phyloP scores from a whole-genome alignment of 1,284 basidiomycete genomes.

The Pisolithus thermaeus region DNA sequence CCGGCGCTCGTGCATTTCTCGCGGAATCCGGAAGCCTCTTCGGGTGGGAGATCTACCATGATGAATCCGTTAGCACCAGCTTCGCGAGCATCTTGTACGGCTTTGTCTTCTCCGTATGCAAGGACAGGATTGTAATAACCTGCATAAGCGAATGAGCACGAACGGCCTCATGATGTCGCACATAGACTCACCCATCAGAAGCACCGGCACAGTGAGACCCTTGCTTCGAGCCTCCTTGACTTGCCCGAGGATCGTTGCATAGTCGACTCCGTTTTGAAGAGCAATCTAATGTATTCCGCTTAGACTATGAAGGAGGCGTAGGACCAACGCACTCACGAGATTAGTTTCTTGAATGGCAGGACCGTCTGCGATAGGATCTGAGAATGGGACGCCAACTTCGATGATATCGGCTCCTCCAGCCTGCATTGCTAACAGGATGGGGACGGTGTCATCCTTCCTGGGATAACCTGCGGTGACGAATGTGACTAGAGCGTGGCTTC shows the following conservation, averaged over 20 bases:
- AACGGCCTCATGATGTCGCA: neutral
- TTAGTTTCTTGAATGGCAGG: conserved; percentile 88
- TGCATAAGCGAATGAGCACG: conserved; percentile 27
- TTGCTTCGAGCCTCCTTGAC: conserved; percentile 72
- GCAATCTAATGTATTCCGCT: conserved; percentile 52
- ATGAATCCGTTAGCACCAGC: conserved; percentile 98
- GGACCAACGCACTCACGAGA: conserved; percentile 48
- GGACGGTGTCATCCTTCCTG: conserved; percentile 71
- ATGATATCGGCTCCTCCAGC: conserved; percentile 91
- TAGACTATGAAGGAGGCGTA: neutral
- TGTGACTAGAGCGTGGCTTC: conserved; percentile 70
- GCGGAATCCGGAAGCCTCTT: conserved; percentile 90
- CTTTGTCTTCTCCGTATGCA: conserved; percentile 91
- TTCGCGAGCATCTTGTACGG: conserved; percentile 81
- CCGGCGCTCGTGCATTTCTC: conserved; percentile 76
- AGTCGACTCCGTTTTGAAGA: conserved; percentile 72
- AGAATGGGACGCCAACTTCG: conserved; percentile 92
- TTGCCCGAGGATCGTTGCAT: conserved; percentile 67
- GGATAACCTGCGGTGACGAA: conserved; percentile 91
- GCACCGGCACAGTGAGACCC: conserved; percentile 80
- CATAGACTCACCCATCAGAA: conserved; percentile 78
- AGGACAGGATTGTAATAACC: conserved; percentile 97
- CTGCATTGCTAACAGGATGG: conserved; percentile 84
- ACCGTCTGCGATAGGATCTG: conserved; percentile 92
- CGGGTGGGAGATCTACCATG: conserved; percentile 95